Evolutionary conservation across 305 asterid genomes (phyloP).

Genomic region (Nicotiana rustica): DNA sequence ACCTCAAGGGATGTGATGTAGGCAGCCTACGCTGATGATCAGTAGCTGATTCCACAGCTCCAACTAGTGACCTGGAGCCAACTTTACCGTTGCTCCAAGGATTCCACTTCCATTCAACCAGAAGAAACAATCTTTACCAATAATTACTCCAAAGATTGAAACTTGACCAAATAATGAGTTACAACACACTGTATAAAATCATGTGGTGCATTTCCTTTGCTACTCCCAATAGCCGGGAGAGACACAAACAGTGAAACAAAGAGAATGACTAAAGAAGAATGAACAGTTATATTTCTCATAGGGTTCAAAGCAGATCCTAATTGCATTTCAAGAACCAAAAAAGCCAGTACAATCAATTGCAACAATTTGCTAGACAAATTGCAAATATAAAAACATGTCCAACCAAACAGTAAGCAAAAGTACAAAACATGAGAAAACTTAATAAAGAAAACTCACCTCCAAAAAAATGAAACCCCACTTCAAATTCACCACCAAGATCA

Average conservation of each 20-base stretch:
- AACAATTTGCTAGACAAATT: neutral
- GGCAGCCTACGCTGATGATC: no score
- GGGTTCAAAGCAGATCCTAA: neutral
- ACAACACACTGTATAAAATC: no score
- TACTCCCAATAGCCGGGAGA: neutral
- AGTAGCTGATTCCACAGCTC: no score
- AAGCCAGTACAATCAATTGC: neutral
- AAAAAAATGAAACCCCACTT: conserved; percentile 42
- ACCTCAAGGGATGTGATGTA: no score
- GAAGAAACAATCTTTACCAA: neutral
- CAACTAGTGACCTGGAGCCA: no score
- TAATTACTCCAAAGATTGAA: neutral
- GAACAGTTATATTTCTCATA: neutral
- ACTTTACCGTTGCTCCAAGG: no score
- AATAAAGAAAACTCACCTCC: conserved; percentile 4
- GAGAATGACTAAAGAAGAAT: neutral
- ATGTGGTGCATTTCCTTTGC: neutral
- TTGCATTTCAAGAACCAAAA: conserved; percentile 1
- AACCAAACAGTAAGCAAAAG: conserved; percentile 2
- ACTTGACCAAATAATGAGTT: neutral
- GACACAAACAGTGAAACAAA: neutral
- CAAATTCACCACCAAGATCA: conserved; percentile 34
- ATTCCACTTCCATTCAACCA: no score
- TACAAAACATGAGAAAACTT: neutral
- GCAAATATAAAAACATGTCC: conserved; percentile 9